Base-by-base conservation (phyloP, 352 stramenopile species). In the Globisporangium lucens region DNA sequence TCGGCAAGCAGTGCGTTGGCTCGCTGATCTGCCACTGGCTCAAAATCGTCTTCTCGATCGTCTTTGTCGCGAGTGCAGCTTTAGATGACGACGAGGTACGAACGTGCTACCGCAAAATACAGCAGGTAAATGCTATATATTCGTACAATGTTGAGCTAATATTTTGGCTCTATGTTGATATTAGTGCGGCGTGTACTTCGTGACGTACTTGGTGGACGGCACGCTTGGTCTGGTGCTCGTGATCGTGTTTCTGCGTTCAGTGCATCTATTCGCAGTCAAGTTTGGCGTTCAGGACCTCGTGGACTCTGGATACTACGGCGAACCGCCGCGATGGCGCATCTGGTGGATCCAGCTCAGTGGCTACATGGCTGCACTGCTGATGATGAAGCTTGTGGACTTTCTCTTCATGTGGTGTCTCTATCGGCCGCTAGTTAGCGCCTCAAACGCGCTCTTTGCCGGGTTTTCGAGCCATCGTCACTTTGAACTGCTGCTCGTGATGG, bases 401-500 rank as follows among this genome's bases (percentile, higher is more conserved):
- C 20, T 81, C n/a, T 6, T 90, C 3, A 52, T 91, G 1, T 80
- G 75, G 51, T 47, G 20, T 2, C 77, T 83, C 38, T 90, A 90
- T 61, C 36, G 65, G 4, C 68, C 72, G 20, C 71, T 94, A 12
- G 82, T 82, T 15, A 52, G 51, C 15, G 71, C 80, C 20, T 75
- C 77, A 1, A 91, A 75, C 2, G 64, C 58, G 2, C 64, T 91
- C 30, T 93, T 93, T 53, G 68, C 71, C 8, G 64, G 71, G 20
- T 94, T 92, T 57, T 64, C 65, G 20, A 46, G 80, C 55, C 78
- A 94, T 52, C 79, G 86, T 46, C 83, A 92, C 64, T 66, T 91
- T 24, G 84, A 94, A 63, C 68, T 93, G 2, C 74, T 89, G 41
- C 67, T 94, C 38, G 83, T 92, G 46, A 94, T 93, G 86, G 83